A percentile compares a stretch with the other conserved stretches of the same genome.
Evolutionary conservation across 352 stramenopile species (phyloP).

Genomic region (Phytopythium cucurbitacearum): DNA sequence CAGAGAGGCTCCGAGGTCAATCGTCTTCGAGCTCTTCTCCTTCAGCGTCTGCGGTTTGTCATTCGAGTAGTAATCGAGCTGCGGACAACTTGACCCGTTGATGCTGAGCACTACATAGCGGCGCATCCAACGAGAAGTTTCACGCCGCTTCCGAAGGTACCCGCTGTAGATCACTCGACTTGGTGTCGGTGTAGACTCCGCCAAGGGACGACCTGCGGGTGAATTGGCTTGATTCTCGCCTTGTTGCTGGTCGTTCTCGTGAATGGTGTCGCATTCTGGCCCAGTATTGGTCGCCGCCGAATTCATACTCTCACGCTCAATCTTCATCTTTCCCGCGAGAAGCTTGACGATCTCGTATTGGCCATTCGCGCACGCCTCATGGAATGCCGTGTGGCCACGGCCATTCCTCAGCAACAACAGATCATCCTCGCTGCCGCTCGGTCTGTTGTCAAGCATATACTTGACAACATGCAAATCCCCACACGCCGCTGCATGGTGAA

Average conservation of each 20-base stretch:
- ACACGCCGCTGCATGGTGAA: conserved; percentile 57
- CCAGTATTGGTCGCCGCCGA: background rate
- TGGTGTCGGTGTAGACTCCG: background rate
- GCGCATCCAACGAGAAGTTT: conserved; percentile 77
- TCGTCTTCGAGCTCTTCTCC: conserved; percentile 36
- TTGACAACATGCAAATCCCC: conserved; percentile 78
- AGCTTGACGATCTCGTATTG: conserved; percentile 78
- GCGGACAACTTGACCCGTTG: conserved; percentile 17
- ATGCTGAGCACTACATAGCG: conserved; percentile 68
- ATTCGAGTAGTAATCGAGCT: conserved; percentile 69
- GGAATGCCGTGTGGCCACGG: conserved; percentile 53
- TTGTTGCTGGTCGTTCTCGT: conserved; percentile 11
- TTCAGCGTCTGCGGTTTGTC: conserved; percentile 38
- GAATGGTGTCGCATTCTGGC: conserved; percentile 5
- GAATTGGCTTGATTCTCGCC: background rate
- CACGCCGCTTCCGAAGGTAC: conserved; percentile 69
- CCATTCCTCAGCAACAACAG: conserved; percentile 53
- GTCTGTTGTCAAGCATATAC: conserved; percentile 54
- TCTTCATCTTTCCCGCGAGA: conserved; percentile 17
- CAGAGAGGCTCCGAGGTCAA: conserved; percentile 59
- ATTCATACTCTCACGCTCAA: background rate
- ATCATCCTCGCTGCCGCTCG: conserved; percentile 5
- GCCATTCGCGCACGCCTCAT: conserved; percentile 55
- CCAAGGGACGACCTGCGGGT: background rate
- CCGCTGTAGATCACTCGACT: conserved; percentile 34